Evolutionary conservation across 768 basidiomycete species (phyloP), one percentile per base, ranked within the genome.

Genomic region (Kwoniella newhampshirensis): DNA sequence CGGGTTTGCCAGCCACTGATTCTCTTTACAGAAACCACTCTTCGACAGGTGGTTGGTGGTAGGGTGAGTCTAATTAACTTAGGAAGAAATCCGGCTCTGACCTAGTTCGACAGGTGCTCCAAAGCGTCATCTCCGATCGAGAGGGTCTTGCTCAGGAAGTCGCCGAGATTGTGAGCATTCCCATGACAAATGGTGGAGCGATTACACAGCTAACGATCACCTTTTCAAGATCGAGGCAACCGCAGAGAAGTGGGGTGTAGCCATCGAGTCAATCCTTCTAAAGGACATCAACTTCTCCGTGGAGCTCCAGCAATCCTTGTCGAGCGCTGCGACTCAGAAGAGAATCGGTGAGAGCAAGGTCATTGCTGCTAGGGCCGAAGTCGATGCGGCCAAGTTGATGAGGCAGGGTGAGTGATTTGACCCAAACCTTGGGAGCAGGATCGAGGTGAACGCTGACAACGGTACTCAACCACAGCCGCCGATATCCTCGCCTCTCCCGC

Each of bases 1-100:
- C n/a, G n/a, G 4, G 2, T 21, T 23, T 21, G 7, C 30, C 30
- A n/a, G n/a, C n/a, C n/a, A 21, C 79, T 85, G 45, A 89, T 90
- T 25, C 39, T 20, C 25, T 86, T 89, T 63, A 0, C 89, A 96
- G 79, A 76, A 49, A 97, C 94, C 2, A 99, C 94, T 15, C 82
- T 98, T 20, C 86, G 94, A n/a, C 91, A 97, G 70, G 92, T 98
- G 74, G 91, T 96, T 30, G 94, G 94, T 62, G 89, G 91, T 2
- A 87, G 70, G 60, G 68, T 55, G 9, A 37, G 44, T 35, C 30
- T 1, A 13, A 1, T 6, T 43, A 9, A 45, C 7, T 48, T 28
- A 50, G 41, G 28, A 43, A 52, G 4, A 15, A 15, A 39, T 20
- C 36, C 30, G 21, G 20, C 6, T 4, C 28, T 20, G 28, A 39